phyloP scores from a whole-genome alignment of 257 asterid genomes.

The Misopates orontium region DNA sequence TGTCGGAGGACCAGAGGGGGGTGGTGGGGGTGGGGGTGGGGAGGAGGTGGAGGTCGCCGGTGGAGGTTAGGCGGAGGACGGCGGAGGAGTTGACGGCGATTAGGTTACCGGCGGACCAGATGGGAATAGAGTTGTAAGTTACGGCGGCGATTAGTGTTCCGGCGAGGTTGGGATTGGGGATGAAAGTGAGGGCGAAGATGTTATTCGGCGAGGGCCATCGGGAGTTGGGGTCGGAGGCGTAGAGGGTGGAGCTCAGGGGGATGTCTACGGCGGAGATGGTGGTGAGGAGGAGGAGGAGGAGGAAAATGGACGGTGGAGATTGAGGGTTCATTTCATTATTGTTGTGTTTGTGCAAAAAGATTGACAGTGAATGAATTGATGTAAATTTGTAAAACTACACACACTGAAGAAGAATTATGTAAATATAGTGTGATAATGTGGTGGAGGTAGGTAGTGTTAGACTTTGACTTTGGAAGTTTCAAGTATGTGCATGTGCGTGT shows the following conservation, averaged over 20 bases:
- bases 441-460: slow-evolving; percentile 6
- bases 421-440: slow-evolving; percentile 12
- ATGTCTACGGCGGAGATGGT: slow-evolving; percentile 41
- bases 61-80: slow-evolving; percentile 41
- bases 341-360: neutral
- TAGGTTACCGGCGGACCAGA: slow-evolving; percentile 37
- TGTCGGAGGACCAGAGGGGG: slow-evolving; percentile 53
- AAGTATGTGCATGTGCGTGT: neutral
- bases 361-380: too few species aligned
- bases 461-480: slow-evolving; percentile 24
- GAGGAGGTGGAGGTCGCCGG: slow-evolving; percentile 62
- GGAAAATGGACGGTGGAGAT: neutral
- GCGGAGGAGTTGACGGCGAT: slow-evolving; percentile 36
- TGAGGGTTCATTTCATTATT: slow-evolving; percentile 31
- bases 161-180: slow-evolving; percentile 30
- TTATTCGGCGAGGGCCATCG: slow-evolving; percentile 40
- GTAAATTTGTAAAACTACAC: too few species aligned
- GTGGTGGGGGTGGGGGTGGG: slow-evolving; percentile 38
- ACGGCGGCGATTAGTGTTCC: slow-evolving; percentile 42
- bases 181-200: slow-evolving; percentile 44
- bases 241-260: slow-evolving; percentile 44
- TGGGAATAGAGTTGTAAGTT: slow-evolving; percentile 33
- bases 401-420: neutral
- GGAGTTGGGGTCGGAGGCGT: slow-evolving; percentile 44
- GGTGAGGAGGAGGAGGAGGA: slow-evolving; percentile 28